A percentile compares a stretch with the other conserved stretches of the same genome.
Evolutionary conservation across 192 early-diverging fungal genomes (phyloP).

Genomic region (Dimargaris cristalligena): DNA sequence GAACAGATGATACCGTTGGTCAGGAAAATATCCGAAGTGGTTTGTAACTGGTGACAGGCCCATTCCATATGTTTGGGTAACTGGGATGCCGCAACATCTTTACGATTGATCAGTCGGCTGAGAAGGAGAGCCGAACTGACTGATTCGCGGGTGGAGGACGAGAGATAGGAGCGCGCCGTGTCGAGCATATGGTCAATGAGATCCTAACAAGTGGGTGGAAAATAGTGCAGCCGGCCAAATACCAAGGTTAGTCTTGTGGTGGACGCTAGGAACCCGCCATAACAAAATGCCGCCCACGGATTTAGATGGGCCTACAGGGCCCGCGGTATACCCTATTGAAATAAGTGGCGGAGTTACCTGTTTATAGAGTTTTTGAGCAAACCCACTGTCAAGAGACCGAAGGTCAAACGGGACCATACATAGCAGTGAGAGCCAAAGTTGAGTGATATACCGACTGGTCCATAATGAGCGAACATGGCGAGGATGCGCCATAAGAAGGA

Average conservation of each 20-base stretch:
- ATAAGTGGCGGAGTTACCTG: constrained; percentile 12
- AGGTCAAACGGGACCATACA: constrained; percentile 94
- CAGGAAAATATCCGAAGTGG: constrained; percentile 29
- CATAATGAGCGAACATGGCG: constrained; percentile 29
- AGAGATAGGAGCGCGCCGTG: constrained; percentile 45
- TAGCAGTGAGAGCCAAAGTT: constrained; percentile 90
- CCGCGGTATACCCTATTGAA: not conserved
- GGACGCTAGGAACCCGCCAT: not conserved
- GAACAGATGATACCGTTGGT: constrained; percentile 42
- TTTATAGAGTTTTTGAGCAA: constrained; percentile 13
- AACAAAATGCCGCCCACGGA: constrained; percentile 11
- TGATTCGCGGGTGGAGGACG: constrained; percentile 65
- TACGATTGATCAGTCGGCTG: constrained; percentile 64
- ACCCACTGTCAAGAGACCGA: constrained; percentile 60
- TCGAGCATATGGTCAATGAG: constrained; percentile 55
- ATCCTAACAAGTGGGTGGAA: constrained; percentile 20
- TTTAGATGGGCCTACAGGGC: constrained; percentile 1
- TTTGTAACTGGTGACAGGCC: constrained; percentile 27
- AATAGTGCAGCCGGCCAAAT: not conserved
- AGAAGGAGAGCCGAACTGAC: constrained; percentile 73
- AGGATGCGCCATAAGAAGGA: constrained; percentile 30
- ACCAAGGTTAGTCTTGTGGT: not conserved
- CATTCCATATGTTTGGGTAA: constrained; percentile 55
- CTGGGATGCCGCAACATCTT: constrained; percentile 43
- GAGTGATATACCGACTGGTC: constrained; percentile 63